Percentiles rank a stretch among this genome's conserved stretches.
Evolutionary conservation across 495 filamentous ascomycete species (phyloP).

Genomic region (Penicillium antarcticum): DNA sequence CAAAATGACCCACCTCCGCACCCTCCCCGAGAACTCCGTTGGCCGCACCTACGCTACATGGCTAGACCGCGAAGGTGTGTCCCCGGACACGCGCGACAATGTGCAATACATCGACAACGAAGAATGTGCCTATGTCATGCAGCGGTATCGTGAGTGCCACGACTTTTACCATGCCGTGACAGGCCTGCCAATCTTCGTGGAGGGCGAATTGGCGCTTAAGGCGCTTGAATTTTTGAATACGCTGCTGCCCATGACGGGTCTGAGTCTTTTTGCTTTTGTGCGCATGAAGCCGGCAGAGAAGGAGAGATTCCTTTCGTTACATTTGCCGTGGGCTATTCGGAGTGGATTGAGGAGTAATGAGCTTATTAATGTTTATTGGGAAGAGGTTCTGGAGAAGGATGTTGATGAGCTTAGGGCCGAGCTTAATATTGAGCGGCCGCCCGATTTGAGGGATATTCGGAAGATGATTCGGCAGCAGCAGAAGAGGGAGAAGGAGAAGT

Average conservation of each 20-base stretch:
- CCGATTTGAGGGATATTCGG: slow-evolving; percentile 80
- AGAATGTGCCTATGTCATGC: slow-evolving; percentile 98
- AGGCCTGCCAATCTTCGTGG: slow-evolving; percentile 83
- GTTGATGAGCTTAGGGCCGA: slow-evolving; percentile 70
- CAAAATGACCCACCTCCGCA: slow-evolving; percentile 64
- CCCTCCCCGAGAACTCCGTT: slow-evolving; percentile 69
- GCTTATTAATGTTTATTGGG: slow-evolving; percentile 97
- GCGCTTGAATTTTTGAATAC: slow-evolving; percentile 97
- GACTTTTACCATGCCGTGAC: slow-evolving; percentile 98
- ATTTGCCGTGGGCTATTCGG: slow-evolving; percentile 85
- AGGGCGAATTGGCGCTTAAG: slow-evolving; percentile 93
- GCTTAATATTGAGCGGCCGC: slow-evolving; percentile 82
- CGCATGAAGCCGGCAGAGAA: slow-evolving; percentile 76
- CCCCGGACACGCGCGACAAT: slow-evolving; percentile 76
- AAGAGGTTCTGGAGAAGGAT: slow-evolving; percentile 86
- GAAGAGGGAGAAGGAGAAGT: slow-evolving; percentile 59
- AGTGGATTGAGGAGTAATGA: slow-evolving; percentile 77
- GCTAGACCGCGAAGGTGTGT: slow-evolving; percentile 89
- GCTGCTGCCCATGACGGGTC: slow-evolving; percentile 88
- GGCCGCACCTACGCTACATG: slow-evolving; percentile 82
- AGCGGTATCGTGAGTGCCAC: slow-evolving; percentile 95
- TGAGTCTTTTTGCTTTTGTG: slow-evolving; percentile 67
- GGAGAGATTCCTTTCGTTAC: slow-evolving; percentile 65
- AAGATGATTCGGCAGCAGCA: slow-evolving; percentile 63
- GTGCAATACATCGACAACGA: slow-evolving; percentile 91